These are phyloP conservation scores for Pythium scleroteichum DNA, from an alignment of 352 stramenopile genomes.

Conservation along the genomic window DNA sequence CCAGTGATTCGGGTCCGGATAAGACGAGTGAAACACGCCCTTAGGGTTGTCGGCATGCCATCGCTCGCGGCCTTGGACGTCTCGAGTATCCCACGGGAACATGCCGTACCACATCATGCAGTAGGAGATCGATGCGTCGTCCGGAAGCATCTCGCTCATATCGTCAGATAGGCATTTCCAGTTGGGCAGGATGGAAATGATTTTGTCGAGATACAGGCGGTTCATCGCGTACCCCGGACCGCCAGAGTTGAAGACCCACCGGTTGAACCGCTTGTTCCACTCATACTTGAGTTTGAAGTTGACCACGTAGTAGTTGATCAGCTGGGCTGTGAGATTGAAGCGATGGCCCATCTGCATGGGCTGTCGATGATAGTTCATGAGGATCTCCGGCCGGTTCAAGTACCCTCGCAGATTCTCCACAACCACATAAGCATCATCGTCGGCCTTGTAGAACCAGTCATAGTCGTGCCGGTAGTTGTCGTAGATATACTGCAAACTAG, in stretches of 20 bases:
- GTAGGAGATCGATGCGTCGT: conserved; percentile 82
- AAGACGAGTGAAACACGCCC: conserved; percentile 62
- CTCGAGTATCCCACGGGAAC: conserved; percentile 72
- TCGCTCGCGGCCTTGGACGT: conserved; percentile 64
- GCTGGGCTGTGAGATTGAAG: conserved; percentile 71
- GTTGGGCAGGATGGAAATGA: conserved; percentile 55
- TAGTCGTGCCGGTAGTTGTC: conserved; percentile 72
- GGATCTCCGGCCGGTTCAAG: conserved; percentile 58
- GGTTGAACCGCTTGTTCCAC: conserved; percentile 55
- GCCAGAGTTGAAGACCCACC: conserved; percentile 84
- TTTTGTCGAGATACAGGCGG: conserved; percentile 67
- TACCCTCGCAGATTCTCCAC: conserved; percentile 78
- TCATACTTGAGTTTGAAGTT: conserved; percentile 55
- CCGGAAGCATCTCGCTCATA: conserved; percentile 72
- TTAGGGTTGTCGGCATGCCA: conserved; percentile 77
- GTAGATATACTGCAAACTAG: conserved; percentile 69
- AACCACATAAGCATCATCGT: conserved; percentile 85
- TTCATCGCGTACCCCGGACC: conserved; percentile 82
- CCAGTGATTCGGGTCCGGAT: conserved; percentile 56
- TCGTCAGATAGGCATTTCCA: conserved; percentile 63
- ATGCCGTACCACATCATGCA: conserved; percentile 85
- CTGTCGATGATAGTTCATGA: conserved; percentile 48
- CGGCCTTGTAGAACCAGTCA: conserved; percentile 88
- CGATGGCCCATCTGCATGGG: conserved; percentile 82
- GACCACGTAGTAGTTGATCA: conserved; percentile 81